Percentiles rank a stretch among this genome's conserved stretches.
Evolutionary conservation across 129 eudicot species (phyloP).

Genomic region (Flaveria sonorensis): DNA sequence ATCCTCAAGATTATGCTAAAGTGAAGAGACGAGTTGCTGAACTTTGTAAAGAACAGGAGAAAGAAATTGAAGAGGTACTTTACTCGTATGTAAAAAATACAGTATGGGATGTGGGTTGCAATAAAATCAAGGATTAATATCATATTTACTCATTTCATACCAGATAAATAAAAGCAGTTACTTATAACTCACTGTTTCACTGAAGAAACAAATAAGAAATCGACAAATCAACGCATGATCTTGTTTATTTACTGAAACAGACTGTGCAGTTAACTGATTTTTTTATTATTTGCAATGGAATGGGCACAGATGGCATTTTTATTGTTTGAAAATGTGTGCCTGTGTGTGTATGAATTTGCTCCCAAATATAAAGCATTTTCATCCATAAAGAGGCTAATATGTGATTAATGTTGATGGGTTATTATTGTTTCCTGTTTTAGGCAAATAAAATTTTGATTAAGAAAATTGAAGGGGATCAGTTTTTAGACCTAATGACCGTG

Average conservation of each 20-base stretch:
- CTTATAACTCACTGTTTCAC: background rate
- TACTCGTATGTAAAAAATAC: constrained; percentile 3
- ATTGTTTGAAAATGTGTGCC: background rate
- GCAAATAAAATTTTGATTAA: constrained; percentile 42
- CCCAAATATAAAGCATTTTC: constrained; percentile 2
- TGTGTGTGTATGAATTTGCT: background rate
- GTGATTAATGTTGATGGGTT: constrained; percentile 5
- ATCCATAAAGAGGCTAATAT: constrained; percentile 1
- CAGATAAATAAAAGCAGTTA: background rate
- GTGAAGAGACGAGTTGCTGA: constrained; percentile 83
- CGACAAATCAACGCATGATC: background rate
- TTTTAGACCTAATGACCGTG: constrained; percentile 43
- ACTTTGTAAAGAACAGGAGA: constrained; percentile 84
- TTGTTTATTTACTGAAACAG: background rate
- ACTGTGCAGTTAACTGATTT: background rate
- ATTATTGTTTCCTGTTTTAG: constrained; percentile 38
- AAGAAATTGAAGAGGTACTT: constrained; percentile 80
- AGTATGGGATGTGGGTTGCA: constrained; percentile 21
- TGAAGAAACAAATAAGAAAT: background rate
- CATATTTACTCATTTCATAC: background rate
- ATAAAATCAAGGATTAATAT: constrained; percentile 10
- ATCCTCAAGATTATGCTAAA: constrained; percentile 86
- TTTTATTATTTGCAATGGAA: background rate
- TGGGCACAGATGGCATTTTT: background rate
- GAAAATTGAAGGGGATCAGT: constrained; percentile 45